Evolutionary conservation across 2,329 filamentous ascomycete species (phyloP).

Genomic region (Arthrinium phaeospermum): DNA sequence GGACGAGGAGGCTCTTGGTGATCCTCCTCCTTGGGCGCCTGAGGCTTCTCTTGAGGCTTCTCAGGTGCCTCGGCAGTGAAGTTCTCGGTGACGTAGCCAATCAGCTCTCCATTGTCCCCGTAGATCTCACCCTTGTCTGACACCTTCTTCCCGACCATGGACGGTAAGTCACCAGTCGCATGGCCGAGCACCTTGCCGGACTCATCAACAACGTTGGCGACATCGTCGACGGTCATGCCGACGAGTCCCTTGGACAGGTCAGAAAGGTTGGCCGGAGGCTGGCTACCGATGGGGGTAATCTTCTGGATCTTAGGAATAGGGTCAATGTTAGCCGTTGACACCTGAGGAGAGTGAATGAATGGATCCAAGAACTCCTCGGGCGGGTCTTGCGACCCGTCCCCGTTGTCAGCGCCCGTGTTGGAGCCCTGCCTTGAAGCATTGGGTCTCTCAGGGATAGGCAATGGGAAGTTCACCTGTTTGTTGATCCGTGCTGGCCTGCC

Average conservation of each 20-base stretch:
- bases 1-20: slow-evolving; percentile 29
- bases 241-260: slow-evolving; percentile 48
- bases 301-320: slow-evolving; percentile 50
- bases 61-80: slow-evolving; percentile 33
- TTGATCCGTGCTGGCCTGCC: slow-evolving; percentile 38
- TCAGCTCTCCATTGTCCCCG: slow-evolving; percentile 47
- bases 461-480: slow-evolving; percentile 39
- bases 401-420: slow-evolving; percentile 27
- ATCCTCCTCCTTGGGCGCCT: slow-evolving; percentile 31
- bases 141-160: slow-evolving; percentile 58
- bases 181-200: slow-evolving; percentile 57
- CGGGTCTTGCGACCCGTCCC: slow-evolving; percentile 34
- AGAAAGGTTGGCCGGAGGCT: slow-evolving; percentile 37
- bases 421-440: background rate
- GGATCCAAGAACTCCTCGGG: slow-evolving; percentile 42
- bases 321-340: slow-evolving; percentile 44
- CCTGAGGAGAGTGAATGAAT: slow-evolving; percentile 34
- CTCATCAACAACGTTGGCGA: slow-evolving; percentile 58
- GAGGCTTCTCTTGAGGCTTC: slow-evolving; percentile 21
- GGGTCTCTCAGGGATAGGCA: slow-evolving; percentile 32
- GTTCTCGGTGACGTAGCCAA: slow-evolving; percentile 52
- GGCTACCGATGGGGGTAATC: slow-evolving; percentile 46
- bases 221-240: slow-evolving; percentile 57
- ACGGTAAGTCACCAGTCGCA: slow-evolving; percentile 59
- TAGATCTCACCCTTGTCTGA: slow-evolving; percentile 52